Percentiles rank a stretch among this genome's conserved stretches.
Evolutionary conservation across 371 early-diverging fungal species (phyloP).

Genomic region (Thermomucor indicae-seudaticae): DNA sequence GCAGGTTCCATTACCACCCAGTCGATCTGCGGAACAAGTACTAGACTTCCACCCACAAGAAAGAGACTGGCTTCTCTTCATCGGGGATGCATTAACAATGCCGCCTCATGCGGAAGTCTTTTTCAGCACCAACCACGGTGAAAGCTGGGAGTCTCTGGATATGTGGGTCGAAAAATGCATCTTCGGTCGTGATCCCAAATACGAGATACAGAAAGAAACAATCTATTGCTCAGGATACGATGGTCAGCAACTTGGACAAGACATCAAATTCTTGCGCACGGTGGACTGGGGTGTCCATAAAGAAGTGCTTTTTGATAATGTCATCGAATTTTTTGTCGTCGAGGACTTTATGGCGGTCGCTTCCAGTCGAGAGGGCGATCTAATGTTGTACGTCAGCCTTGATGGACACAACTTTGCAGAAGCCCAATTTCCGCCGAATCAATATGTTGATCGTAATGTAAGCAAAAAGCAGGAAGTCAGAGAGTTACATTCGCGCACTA

Average conservation of each 20-base stretch:
- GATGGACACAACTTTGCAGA: conserved; percentile 69
- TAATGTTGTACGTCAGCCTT: conserved; percentile 63
- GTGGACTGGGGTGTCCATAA: conserved; percentile 31
- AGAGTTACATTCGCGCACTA: too few species aligned
- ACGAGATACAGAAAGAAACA: conserved; percentile 58
- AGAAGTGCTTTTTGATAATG: conserved; percentile 40
- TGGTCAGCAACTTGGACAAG: conserved; percentile 51
- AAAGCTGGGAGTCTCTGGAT: conserved; percentile 68
- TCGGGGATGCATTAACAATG: conserved; percentile 48
- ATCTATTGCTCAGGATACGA: conserved; percentile 72
- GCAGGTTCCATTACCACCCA: conserved; percentile 59
- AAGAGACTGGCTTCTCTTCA: conserved; percentile 77
- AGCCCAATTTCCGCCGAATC: conserved; percentile 77
- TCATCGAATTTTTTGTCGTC: conserved; percentile 62
- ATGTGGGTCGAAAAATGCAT: conserved; percentile 86
- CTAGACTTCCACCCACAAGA: conserved; percentile 84
- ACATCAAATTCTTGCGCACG: conserved; percentile 52
- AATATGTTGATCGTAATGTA: conserved; percentile 40
- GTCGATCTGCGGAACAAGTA: conserved; percentile 46
- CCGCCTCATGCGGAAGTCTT: conserved; percentile 64
- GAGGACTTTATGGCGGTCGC: conserved; percentile 74
- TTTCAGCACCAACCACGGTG: conserved; percentile 69
- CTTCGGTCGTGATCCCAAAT: conserved; percentile 72
- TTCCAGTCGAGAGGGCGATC: conserved; percentile 40
- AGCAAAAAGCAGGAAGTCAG: conserved; percentile 13